phyloP scores from a whole-genome alignment of 495 filamentous ascomycete species.

The Penicillium roqueforti region DNA sequence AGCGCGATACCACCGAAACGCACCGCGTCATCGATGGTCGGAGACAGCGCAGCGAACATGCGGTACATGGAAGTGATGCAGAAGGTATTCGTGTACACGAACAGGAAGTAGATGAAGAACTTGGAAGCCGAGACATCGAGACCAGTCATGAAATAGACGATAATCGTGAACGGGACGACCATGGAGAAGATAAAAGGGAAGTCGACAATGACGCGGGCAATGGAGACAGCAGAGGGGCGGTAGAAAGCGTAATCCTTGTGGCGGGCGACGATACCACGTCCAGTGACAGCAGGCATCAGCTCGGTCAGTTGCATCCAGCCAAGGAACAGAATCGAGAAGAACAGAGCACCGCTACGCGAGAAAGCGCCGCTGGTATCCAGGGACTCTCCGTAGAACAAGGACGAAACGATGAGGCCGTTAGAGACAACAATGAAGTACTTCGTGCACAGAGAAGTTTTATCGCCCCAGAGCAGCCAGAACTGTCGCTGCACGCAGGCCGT shows the following conservation, averaged over 20 bases:
- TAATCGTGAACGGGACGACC: conserved; percentile 58
- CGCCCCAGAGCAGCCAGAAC: conserved; percentile 71
- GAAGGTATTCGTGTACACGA: conserved; percentile 65
- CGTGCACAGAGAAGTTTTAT: conserved; percentile 67
- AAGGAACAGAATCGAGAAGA: conserved; percentile 73
- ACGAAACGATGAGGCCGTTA: conserved; percentile 70
- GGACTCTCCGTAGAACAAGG: conserved; percentile 65
- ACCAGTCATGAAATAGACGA: conserved; percentile 66
- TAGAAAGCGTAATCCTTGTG: conserved; percentile 78
- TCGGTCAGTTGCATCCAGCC: conserved; percentile 72
- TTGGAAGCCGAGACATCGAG: conserved; percentile 62
- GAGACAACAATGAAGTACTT: conserved; percentile 74
- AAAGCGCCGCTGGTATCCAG: conserved; percentile 64
- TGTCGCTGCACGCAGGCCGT: conserved; percentile 67
- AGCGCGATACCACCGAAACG: conserved; percentile 65
- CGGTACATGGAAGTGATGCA: conserved; percentile 66
- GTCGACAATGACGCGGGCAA: conserved; percentile 65
- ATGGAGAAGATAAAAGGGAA: conserved; percentile 62
- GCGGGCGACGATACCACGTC: conserved; percentile 57
- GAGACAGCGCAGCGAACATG: conserved; percentile 71
- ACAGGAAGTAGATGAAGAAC: conserved; percentile 70
- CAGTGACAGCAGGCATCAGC: conserved; percentile 63
- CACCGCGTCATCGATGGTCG: conserved; percentile 68
- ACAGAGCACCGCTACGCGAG: conserved; percentile 60
- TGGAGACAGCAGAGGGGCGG: conserved; percentile 64